Evolutionary conservation across 805 yeast species (phyloP).

Genomic region (Zygoascus bituminiphila): DNA sequence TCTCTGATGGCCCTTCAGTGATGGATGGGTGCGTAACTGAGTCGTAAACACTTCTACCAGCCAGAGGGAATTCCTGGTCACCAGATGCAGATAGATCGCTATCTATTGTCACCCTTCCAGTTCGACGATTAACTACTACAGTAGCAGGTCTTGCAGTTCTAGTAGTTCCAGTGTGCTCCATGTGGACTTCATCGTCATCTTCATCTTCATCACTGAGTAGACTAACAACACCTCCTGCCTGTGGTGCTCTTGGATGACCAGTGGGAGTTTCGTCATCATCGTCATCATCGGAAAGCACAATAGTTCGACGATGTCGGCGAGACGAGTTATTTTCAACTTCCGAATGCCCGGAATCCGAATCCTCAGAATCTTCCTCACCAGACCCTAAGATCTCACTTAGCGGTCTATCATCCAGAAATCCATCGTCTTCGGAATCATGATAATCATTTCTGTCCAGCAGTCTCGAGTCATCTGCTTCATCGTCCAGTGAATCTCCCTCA

Average conservation of each 20-base stretch:
- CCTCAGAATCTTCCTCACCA: not conserved
- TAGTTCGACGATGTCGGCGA: not conserved
- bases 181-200: not conserved
- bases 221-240: not conserved
- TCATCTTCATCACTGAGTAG: conserved; percentile 1
- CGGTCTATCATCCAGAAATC: conserved; percentile 12
- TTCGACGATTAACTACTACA: not conserved
- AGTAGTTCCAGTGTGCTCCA: not conserved
- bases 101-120: not conserved
- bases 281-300: not conserved
- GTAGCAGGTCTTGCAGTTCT: not conserved
- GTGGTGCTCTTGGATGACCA: too few relatives aligned
- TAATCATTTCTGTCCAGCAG: conserved; percentile 8
- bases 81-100: not conserved
- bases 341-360: not conserved
- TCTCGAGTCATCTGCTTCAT: conserved; percentile 5
- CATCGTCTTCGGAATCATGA: conserved; percentile 9
- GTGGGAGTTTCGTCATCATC: not conserved
- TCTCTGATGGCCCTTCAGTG: too few relatives aligned
- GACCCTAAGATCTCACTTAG: not conserved
- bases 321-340: not conserved
- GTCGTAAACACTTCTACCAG: not conserved
- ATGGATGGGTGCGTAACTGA: not conserved
- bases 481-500: conserved; percentile 4
- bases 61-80: not conserved